phyloP scores from a whole-genome alignment of 2,329 filamentous ascomycete species.

The Penicillium hesseltinei region DNA sequence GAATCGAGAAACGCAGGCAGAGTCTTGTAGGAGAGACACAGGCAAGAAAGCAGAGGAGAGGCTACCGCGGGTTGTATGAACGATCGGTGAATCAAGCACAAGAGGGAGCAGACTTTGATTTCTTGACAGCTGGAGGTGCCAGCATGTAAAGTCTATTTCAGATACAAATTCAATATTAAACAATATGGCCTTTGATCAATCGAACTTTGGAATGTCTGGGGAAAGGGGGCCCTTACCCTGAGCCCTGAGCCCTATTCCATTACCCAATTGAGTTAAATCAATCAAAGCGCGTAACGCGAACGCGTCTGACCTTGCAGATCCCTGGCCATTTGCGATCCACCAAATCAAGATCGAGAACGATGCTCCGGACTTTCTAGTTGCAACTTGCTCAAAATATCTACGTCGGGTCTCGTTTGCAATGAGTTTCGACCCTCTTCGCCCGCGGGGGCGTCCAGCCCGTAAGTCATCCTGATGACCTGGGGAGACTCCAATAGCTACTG shows the following conservation, averaged over 20 bases:
- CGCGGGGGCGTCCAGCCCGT: conserved; percentile 49
- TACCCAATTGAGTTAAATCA: conserved; percentile 28
- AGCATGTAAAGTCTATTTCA: neutral
- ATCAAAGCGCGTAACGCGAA: conserved; percentile 26
- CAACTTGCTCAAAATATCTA: neutral
- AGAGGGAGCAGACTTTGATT: conserved; percentile 43
- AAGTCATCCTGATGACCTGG: conserved; percentile 25
- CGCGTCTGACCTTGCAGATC: conserved; percentile 23
- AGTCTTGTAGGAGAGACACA: conserved; percentile 13
- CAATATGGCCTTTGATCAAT: neutral
- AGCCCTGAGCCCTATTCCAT: conserved; percentile 33
- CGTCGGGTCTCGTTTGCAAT: conserved; percentile 22
- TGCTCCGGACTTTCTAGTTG: conserved; percentile 12
- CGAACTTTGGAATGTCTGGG: neutral
- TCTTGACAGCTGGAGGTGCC: conserved; percentile 31
- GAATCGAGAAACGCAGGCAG: conserved; percentile 36
- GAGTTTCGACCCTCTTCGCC: conserved; percentile 38
- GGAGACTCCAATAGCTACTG: neutral
- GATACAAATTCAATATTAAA: neutral
- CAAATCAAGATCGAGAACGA: conserved; percentile 8
- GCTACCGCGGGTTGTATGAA: conserved; percentile 44
- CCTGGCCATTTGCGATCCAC: conserved; percentile 8
- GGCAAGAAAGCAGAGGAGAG: conserved; percentile 31
- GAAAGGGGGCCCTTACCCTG: conserved; percentile 24
- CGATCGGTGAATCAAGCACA: conserved; percentile 45